A percentile compares a stretch with the other conserved stretches of the same genome.
Evolutionary conservation across 768 basidiomycete species (phyloP).

Genomic region (Cyclocybe aegerita): DNA sequence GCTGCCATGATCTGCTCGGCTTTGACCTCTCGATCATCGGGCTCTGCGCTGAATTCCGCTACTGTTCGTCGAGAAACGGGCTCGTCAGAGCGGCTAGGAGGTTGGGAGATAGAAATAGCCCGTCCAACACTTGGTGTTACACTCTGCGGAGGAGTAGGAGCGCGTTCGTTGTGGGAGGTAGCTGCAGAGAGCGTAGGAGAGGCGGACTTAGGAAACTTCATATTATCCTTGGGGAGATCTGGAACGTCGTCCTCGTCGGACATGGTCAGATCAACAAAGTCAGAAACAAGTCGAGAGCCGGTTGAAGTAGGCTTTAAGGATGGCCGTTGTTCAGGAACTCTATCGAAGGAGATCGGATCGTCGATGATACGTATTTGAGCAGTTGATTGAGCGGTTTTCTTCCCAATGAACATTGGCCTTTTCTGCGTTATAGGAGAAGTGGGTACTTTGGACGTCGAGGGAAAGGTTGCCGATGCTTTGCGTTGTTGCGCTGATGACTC

Average conservation of each 20-base stretch:
- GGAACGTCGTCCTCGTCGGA: slow-evolving; percentile 7
- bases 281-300: not conserved
- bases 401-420: not conserved
- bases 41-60: too few relatives aligned
- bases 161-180: not conserved
- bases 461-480: too few relatives aligned
- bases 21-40: too few relatives aligned
- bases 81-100: too few relatives aligned
- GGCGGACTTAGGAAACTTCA: not conserved
- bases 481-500: too few relatives aligned
- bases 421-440: not conserved
- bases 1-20: too few relatives aligned
- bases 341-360: slow-evolving; percentile 4
- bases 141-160: not conserved
- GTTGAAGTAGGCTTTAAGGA: not conserved
- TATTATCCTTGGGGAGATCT: too few relatives aligned
- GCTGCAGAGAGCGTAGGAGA: not conserved
- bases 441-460: not conserved
- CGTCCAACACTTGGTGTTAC: not conserved
- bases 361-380: slow-evolving; percentile 6
- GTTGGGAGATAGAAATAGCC: too few relatives aligned
- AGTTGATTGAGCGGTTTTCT: not conserved
- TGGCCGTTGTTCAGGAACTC: not conserved
- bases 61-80: too few relatives aligned
- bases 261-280: slow-evolving; percentile 8